A percentile compares a stretch with the other conserved stretches of the same genome.
These are phyloP conservation scores for Blastobotrys aristatus DNA, from an alignment of 1,139 yeast species.

Conservation along the genomic window DNA sequence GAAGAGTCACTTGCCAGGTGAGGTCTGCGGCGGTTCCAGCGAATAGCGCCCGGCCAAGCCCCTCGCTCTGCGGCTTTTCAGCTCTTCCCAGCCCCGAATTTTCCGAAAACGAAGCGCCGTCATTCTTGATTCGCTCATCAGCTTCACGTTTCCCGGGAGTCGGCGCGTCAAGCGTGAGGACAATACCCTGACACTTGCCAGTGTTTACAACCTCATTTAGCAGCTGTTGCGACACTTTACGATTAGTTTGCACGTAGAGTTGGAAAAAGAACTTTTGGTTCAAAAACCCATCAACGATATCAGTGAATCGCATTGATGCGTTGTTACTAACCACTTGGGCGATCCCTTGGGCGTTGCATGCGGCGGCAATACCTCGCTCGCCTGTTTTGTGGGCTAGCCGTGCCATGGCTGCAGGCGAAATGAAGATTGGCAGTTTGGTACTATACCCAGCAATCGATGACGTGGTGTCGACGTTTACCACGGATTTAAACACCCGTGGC, in stretches of 20 bases:
- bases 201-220: slow-evolving; percentile 47
- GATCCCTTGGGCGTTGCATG: slow-evolving; percentile 61
- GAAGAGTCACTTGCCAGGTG: slow-evolving; percentile 41
- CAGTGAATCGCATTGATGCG: slow-evolving; percentile 71
- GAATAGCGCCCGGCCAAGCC: slow-evolving; percentile 41
- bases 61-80: slow-evolving; percentile 40
- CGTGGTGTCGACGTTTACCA: slow-evolving; percentile 35
- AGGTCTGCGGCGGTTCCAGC: slow-evolving; percentile 49
- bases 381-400: slow-evolving; percentile 67
- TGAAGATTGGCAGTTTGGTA: slow-evolving; percentile 63
- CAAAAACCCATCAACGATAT: slow-evolving; percentile 45
- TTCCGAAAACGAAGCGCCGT: slow-evolving; percentile 40
- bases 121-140: slow-evolving; percentile 44
- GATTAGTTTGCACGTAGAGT: slow-evolving; percentile 63
- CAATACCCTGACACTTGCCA: slow-evolving; percentile 54
- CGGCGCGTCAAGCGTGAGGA: slow-evolving; percentile 81
- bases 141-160: slow-evolving; percentile 72
- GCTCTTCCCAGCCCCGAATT: slow-evolving; percentile 30
- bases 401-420: slow-evolving; percentile 77
- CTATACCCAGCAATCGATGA: slow-evolving; percentile 45
- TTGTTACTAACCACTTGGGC: slow-evolving; percentile 80
- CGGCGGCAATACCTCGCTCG: slow-evolving; percentile 69
- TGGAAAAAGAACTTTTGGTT: slow-evolving; percentile 56
- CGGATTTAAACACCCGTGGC: slow-evolving; percentile 48
- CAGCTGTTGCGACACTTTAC: slow-evolving; percentile 48